A percentile compares a stretch with the other conserved stretches of the same genome.
phyloP scores from a whole-genome alignment of 805 yeast species.

The Brettanomyces bruxellensis region DNA sequence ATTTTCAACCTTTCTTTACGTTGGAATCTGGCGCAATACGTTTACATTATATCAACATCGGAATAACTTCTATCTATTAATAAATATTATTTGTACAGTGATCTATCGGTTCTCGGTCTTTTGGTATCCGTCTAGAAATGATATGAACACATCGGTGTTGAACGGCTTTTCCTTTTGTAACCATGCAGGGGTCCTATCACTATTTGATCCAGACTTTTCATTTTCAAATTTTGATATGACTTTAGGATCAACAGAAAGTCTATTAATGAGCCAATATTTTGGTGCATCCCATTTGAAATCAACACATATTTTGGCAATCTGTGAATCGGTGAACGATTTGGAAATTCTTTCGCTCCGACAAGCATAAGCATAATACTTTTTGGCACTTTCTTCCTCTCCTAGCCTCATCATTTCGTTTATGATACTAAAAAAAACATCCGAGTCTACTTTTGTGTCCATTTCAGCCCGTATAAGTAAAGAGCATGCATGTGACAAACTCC shows the following conservation, averaged over 20 bases:
- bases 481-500: neutral
- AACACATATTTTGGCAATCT: slow-evolving; percentile 5
- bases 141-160: too few relatives aligned
- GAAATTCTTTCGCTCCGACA: neutral
- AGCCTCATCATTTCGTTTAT: slow-evolving; percentile 11
- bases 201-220: too few relatives aligned
- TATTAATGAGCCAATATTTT: neutral
- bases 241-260: neutral
- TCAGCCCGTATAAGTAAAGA: neutral
- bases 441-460: slow-evolving; percentile 4
- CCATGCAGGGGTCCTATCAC: too few relatives aligned
- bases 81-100: too few relatives aligned
- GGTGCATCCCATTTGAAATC: slow-evolving; percentile 13
- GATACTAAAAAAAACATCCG: slow-evolving; percentile 9
- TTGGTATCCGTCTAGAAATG: too few relatives aligned
- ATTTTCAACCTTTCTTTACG: too few relatives aligned
- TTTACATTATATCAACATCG: too few relatives aligned
- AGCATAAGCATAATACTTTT: slow-evolving; percentile 6
- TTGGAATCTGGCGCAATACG: too few relatives aligned
- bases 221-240: too few relatives aligned
- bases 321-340: neutral
- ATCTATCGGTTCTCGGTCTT: too few relatives aligned
- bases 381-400: slow-evolving; percentile 13
- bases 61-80: too few relatives aligned
- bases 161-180: too few relatives aligned